A percentile compares a stretch with the other conserved stretches of the same genome.
Conservation (phyloP, 2,329 filamentous ascomycete species). For the Cordyceps militaris region DNA sequence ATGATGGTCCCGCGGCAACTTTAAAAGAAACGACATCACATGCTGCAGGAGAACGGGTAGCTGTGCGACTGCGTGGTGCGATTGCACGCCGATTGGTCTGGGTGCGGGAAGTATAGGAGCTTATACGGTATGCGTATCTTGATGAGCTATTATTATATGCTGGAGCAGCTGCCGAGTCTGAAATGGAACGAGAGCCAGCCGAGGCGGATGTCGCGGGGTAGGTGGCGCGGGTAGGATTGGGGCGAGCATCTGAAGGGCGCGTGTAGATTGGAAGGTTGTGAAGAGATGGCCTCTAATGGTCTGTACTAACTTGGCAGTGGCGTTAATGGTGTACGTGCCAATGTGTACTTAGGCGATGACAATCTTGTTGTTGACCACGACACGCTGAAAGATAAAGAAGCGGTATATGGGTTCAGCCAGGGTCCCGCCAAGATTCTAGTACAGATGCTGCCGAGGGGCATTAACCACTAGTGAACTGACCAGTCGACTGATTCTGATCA, state of each 20-base stretch:
- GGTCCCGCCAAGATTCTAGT: not conserved
- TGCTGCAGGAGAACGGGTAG: not conserved
- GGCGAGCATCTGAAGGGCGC: not conserved
- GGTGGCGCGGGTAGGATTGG: not conserved
- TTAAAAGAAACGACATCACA: not conserved
- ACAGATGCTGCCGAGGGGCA: not conserved
- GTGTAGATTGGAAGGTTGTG: not conserved
- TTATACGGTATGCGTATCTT: not conserved
- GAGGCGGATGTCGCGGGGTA: not conserved
- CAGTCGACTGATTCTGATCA: not conserved
- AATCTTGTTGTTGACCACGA: not conserved
- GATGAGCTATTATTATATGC: not conserved
- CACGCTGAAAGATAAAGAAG: not conserved
- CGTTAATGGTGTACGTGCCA: no score
- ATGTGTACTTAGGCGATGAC: no score
- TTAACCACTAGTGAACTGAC: not conserved
- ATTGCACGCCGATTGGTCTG: not conserved
- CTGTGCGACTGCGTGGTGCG: not conserved
- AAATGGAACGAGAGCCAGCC: not conserved
- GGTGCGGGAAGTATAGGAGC: not conserved
- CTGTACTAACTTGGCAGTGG: no score
- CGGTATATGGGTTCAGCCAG: not conserved
- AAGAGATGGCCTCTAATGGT: no score
- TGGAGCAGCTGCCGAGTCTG: not conserved
- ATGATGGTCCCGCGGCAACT: no score